A percentile compares a stretch with the other conserved stretches of the same genome.
phyloP scores from a whole-genome alignment of 1,284 basidiomycete species.

The Melampsora americana region DNA sequence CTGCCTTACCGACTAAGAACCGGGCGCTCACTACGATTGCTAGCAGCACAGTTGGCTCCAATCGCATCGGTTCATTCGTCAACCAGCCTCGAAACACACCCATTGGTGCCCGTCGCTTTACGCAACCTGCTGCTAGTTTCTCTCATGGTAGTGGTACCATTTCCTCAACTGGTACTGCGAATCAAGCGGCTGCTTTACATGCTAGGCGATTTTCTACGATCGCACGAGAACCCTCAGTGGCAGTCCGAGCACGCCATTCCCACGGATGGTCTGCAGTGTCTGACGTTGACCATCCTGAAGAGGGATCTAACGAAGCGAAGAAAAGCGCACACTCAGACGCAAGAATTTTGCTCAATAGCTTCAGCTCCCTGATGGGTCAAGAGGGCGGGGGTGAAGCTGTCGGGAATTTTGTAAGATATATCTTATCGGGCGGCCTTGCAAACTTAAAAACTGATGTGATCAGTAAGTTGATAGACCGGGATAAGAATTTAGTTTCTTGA shows the following conservation, averaged over 20 bases:
- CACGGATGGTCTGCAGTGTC: conserved; percentile 8
- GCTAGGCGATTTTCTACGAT: conserved; percentile 36
- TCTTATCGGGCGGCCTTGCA: conserved; percentile 22
- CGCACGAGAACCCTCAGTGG: conserved; percentile 34
- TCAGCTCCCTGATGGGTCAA: conserved; percentile 34
- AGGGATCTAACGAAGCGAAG: conserved; percentile 6
- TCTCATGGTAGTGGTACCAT: conserved; percentile 5
- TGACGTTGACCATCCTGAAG: conserved; percentile 15
- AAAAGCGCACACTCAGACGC: conserved; percentile 23
- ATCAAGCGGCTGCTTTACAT: conserved; percentile 24
- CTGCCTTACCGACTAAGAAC: conserved; percentile 1
- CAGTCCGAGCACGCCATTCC: not conserved
- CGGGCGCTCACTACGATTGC: conserved; percentile 13
- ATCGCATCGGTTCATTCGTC: conserved; percentile 3
- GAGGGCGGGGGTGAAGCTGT: conserved; percentile 41
- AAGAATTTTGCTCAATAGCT: conserved; percentile 29
- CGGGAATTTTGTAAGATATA: conserved; percentile 13
- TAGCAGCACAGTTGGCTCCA: not conserved
- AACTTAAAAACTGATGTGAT: conserved; percentile 18
- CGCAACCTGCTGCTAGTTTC: conserved; percentile 16
- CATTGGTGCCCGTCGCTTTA: conserved; percentile 42
- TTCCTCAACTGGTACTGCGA: not conserved
- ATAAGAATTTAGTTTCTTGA: not conserved
- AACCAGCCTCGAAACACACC: conserved; percentile 14
- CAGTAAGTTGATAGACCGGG: conserved; percentile 5